Evolutionary conservation across 805 yeast genomes (phyloP), one percentile per base, ranked within the genome.

Genomic region (Kuraishia capsulata): DNA sequence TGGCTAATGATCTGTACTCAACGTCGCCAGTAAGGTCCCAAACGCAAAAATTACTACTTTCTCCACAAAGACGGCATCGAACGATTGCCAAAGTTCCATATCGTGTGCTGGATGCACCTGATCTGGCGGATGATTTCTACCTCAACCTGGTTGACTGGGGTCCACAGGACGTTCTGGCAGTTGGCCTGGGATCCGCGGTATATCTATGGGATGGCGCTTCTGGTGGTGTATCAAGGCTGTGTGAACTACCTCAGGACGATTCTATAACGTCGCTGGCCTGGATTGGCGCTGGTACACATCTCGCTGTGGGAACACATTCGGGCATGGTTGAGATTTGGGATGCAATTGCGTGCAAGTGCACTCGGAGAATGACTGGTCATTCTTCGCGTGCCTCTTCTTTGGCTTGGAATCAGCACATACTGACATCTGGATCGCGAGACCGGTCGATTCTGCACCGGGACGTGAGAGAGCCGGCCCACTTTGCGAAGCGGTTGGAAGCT

Each of bases 281-380:
- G 98, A 85, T 90, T 35, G 94, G 90, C 19, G 76, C 90, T 9
- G 97, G 97, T 14, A 82, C 95, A 11, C 97, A 92, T 62, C 52
- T 92, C 36, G 97, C 98, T 0, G 78, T 92, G 5, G 98, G 98
- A 1, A 87, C 96, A 1, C 71, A 74, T 40, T 67, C 76, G 25
- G 98, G 98, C 1, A 54, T 81, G 31, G 96, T 92, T 4, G 96
- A 89, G 53, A 88, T 92, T 14, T 92, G 96, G 92, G 97, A 92
- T 57, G 95, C 89, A 1, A 73, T 81, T 10, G 78, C 82, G 31
- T 71, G 75, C 39, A 81, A 84, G 57, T 81, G 96, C 49, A 76
- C 90, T 14, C 71, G 98, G 47, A 81, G 94, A 5, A 84, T 92
- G 89, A 72, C 90, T 2, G 98, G 98, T 3, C 98, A 92, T 62